A percentile compares a stretch with the other conserved stretches of the same genome.
Conservation (phyloP, 192 early-diverging fungal genomes). For the Coemansia sp. region DNA sequence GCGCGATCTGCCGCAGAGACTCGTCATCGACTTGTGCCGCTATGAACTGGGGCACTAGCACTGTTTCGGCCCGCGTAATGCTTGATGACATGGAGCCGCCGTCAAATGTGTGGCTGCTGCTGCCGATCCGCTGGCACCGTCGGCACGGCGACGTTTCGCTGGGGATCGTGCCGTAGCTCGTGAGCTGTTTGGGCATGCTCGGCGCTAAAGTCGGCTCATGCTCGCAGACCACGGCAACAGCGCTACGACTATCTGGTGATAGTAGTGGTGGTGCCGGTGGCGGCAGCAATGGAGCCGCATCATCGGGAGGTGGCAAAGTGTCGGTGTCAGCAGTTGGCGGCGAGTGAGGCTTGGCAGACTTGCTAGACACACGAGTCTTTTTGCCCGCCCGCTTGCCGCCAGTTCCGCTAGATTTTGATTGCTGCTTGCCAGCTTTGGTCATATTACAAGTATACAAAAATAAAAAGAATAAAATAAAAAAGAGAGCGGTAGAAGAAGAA, state of each 20-base stretch:
- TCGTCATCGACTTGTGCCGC: slow-evolving; percentile 46
- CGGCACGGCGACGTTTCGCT: slow-evolving; percentile 14
- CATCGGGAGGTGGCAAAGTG: background rate
- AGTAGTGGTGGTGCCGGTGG: background rate
- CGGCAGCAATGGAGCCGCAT: background rate
- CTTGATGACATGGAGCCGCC: slow-evolving; percentile 29
- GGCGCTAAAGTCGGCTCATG: background rate
- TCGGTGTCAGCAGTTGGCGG: background rate
- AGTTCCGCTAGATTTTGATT: background rate
- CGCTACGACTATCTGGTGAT: background rate
- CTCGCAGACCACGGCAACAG: background rate
- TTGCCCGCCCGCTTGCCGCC: slow-evolving; percentile 2
- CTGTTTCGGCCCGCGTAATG: slow-evolving; percentile 40
- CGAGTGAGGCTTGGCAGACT: background rate
- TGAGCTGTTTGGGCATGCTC: background rate
- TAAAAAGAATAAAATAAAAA: background rate
- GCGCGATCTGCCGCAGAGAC: slow-evolving; percentile 31
- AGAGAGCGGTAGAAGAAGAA: background rate
- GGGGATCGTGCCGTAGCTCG: slow-evolving; percentile 20
- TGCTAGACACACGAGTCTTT: background rate
- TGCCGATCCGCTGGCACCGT: slow-evolving; percentile 19
- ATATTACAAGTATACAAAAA: slow-evolving; percentile 4
- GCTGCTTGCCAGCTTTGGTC: slow-evolving; percentile 4
- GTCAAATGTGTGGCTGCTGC: slow-evolving; percentile 8
- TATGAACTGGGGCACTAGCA: slow-evolving; percentile 50